Conservation (phyloP, 306 rosid genomes). For the Geum urbanum region DNA sequence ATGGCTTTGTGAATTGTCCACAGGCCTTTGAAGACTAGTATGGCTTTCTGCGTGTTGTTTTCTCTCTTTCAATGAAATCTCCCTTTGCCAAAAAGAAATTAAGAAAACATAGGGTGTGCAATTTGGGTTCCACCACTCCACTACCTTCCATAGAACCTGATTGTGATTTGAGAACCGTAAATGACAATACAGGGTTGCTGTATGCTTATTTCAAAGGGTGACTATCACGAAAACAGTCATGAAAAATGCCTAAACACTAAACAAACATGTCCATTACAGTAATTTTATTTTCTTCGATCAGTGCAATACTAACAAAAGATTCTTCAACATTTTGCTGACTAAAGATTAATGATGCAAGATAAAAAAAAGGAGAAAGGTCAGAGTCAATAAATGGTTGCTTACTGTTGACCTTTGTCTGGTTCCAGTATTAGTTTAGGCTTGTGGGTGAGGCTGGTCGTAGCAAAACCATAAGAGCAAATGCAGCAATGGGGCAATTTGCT, state of each 20-base stretch:
- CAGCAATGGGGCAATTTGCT: too few species aligned
- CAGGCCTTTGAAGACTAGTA: slow-evolving; percentile 1
- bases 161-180: not conserved
- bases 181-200: not conserved
- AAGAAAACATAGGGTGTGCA: not conserved
- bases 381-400: not conserved
- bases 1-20: not conserved
- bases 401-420: not conserved
- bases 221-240: not conserved
- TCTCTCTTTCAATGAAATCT: too few species aligned
- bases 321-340: not conserved
- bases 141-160: not conserved
- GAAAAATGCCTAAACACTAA: not conserved
- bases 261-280: not conserved
- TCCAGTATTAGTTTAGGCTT: not conserved
- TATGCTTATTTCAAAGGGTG: not conserved
- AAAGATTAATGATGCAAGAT: not conserved
- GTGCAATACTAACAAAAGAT: too few species aligned
- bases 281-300: not conserved
- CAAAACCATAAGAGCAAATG: slow-evolving; percentile 6
- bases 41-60: too few species aligned
- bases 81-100: not conserved
- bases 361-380: not conserved
- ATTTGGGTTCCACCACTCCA: not conserved
- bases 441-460: not conserved